Base-by-base conservation (phyloP, 768 basidiomycete genomes). In the Suillus sp. region DNA sequence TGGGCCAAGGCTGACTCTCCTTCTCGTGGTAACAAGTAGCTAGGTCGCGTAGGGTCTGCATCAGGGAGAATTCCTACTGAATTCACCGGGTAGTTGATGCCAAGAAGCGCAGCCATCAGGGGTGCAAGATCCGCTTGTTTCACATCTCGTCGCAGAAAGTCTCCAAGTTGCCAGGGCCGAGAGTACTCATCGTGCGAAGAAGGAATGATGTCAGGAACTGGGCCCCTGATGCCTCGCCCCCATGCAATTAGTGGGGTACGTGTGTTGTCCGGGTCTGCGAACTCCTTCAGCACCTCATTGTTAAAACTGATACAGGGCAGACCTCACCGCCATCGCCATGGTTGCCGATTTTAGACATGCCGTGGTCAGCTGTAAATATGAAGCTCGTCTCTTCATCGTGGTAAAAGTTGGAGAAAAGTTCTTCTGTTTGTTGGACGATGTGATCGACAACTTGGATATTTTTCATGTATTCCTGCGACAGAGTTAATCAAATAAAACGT, bases 331-430 rank as follows among this genome's bases (percentile, higher is more conserved):
- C 93, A 65, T 95, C 93, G 4, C 93, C 93, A 63, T 95, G 93
- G 70, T 94, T 95, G 14, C 93, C 93, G 60, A 93, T 89, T 37
- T 80, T 84, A 4, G 90, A 91, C 93, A 95, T 95, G 10, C 93
- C 93, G 70, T 95, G 93, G 72, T 95, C 93, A 0, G 93, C 91
- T 2, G 91, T 95, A 72, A 93, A 95, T 37, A 95, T 75, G 70
- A 83, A 94, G 63, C 84, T 84, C 0, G 92, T 93, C 61, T 89
- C 84, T 25, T 85, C 77, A 63, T 92, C 89, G 37, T 77, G 68
- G 68, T 87, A 95, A 71, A 90, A 94, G 5, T 84, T 78, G 1
- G 75, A 71, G 25, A 95, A 71, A 3, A 93, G 78, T 42, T 75
- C 67, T 65, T 92, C 90, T 1, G 89, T 86, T 60, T 85, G 80